Evolutionary conservation across 257 asterid genomes (phyloP).

Genomic region (Misopates orontium): DNA sequence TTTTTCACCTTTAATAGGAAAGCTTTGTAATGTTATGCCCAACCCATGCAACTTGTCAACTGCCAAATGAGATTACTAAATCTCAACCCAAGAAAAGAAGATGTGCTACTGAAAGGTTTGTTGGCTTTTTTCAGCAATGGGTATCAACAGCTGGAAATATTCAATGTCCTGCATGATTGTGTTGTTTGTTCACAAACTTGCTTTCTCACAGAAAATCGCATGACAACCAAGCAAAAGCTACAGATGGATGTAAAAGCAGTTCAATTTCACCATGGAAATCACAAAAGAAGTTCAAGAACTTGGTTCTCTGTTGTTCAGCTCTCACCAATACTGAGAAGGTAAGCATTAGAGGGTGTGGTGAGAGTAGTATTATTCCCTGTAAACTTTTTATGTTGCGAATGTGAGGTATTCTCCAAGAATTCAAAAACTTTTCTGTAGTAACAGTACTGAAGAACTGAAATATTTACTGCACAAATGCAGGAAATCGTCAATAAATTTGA

Average conservation of each 20-base stretch:
- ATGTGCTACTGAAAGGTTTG: slow-evolving; percentile 48
- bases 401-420: too few species aligned
- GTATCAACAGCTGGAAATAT: slow-evolving; percentile 12
- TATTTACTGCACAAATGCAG: slow-evolving; percentile 41
- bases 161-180: background rate
- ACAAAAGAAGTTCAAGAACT: slow-evolving; percentile 47
- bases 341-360: background rate
- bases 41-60: slow-evolving; percentile 55
- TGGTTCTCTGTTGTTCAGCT: slow-evolving; percentile 78
- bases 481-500: slow-evolving; percentile 52
- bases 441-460: background rate
- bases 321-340: slow-evolving; percentile 70
- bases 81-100: slow-evolving; percentile 45
- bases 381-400: too few species aligned
- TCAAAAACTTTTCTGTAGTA: background rate
- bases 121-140: slow-evolving; percentile 8
- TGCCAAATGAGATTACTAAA: slow-evolving; percentile 58
- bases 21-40: slow-evolving; percentile 91
- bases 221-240: slow-evolving; percentile 28
- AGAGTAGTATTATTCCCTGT: background rate
- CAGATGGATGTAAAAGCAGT: slow-evolving; percentile 34
- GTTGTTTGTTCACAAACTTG: background rate
- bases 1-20: slow-evolving; percentile 48
- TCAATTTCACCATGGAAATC: slow-evolving; percentile 45
- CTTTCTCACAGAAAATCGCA: slow-evolving; percentile 41